Percentiles rank a stretch among this genome's conserved stretches.
phyloP scores from a whole-genome alignment of 2,329 filamentous ascomycete genomes.

The Metarhizium rileyi region DNA sequence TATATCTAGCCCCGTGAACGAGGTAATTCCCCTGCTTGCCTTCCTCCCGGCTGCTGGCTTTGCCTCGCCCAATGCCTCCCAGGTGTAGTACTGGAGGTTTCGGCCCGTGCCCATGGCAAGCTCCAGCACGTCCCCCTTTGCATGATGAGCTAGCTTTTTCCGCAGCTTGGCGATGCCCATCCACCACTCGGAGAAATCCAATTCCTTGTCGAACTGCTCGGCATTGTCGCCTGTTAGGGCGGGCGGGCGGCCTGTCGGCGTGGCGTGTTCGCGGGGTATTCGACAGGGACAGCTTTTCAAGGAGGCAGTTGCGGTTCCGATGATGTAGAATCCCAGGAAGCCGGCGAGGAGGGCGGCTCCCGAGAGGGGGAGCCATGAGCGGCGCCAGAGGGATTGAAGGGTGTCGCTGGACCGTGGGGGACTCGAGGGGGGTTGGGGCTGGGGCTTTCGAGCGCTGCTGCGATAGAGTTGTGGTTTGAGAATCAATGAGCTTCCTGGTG shows the following conservation, averaged over 20 bases:
- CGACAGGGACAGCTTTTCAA: conserved; percentile 17
- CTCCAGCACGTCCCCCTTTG: conserved; percentile 49
- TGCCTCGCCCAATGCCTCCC: conserved; percentile 30
- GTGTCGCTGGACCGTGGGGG: conserved; percentile 20
- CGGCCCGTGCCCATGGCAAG: conserved; percentile 54
- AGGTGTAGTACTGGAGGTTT: conserved; percentile 50
- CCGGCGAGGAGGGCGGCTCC: conserved; percentile 36
- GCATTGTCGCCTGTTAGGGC: conserved; percentile 38
- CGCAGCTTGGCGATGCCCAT: conserved; percentile 46
- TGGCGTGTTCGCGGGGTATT: conserved; percentile 22
- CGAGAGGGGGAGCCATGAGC: conserved; percentile 34
- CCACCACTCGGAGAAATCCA: conserved; percentile 46
- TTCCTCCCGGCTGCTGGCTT: background rate
- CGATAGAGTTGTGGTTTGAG: background rate
- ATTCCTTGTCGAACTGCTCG: conserved; percentile 46
- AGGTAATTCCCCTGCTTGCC: conserved; percentile 27
- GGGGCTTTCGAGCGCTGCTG: conserved; percentile 5
- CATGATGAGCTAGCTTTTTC: conserved; percentile 35
- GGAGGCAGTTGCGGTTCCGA: conserved; percentile 28
- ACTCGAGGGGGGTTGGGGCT: conserved; percentile 9
- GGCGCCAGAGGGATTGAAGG: conserved; percentile 26
- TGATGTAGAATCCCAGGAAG: conserved; percentile 37
- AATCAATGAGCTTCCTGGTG: background rate
- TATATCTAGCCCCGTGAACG: conserved; percentile 54
- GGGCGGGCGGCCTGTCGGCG: conserved; percentile 39